These are phyloP conservation scores for Cruciata laevipes DNA, from an alignment of 257 asterid genomes.

Conservation along the genomic window DNA sequence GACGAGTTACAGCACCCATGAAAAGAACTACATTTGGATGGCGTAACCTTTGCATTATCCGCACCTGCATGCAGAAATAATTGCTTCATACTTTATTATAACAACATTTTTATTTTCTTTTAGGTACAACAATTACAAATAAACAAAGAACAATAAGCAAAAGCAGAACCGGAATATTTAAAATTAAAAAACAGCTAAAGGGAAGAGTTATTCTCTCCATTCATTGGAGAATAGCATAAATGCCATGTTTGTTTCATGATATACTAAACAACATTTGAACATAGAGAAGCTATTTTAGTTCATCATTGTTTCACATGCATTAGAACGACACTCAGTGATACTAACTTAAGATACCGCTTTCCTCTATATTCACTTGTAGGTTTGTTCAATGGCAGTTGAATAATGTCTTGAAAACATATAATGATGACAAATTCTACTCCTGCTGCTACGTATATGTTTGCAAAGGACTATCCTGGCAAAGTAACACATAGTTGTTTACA, in stretches of 20 bases:
- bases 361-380: not conserved
- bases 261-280: not conserved
- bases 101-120: not conserved
- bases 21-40: slow-evolving; percentile 98
- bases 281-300: not conserved
- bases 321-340: not conserved
- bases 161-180: not conserved
- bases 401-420: not conserved
- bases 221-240: not conserved
- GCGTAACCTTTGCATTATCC: slow-evolving; percentile 92
- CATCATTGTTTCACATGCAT: not conserved
- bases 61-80: slow-evolving; percentile 52
- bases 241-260: not conserved
- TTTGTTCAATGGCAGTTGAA: not conserved
- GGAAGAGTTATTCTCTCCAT: not conserved
- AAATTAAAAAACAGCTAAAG: not conserved
- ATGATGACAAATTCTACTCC: not conserved
- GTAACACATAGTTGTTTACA: not conserved
- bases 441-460: not conserved
- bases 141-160: not conserved
- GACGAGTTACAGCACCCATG: slow-evolving; percentile 99
- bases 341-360: not conserved
- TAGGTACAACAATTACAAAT: not conserved
- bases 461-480: not conserved
- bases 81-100: slow-evolving; percentile 11